Conservation (phyloP, 2,329 filamentous ascomycete genomes). For the Diaporthe eres region DNA sequence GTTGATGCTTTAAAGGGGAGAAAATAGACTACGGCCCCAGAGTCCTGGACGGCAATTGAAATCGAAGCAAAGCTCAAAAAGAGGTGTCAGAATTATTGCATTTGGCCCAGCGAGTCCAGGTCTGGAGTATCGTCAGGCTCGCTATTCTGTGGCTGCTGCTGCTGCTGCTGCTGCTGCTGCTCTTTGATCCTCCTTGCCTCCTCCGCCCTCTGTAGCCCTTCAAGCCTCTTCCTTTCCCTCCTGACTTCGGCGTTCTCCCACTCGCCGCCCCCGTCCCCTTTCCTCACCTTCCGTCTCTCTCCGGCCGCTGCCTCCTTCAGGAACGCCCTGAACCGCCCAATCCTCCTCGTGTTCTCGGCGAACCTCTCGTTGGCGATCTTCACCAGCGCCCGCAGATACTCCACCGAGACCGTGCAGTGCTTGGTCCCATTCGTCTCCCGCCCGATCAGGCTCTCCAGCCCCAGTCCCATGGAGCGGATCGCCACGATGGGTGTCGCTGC, state of each 20-base stretch:
- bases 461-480: slow-evolving; percentile 85
- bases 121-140: slow-evolving; percentile 27
- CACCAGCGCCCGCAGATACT: slow-evolving; percentile 78
- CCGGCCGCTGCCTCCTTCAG: slow-evolving; percentile 53
- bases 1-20: background rate
- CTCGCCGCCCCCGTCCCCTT: slow-evolving; percentile 54
- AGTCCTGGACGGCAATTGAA: background rate
- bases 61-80: background rate
- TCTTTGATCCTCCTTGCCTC: slow-evolving; percentile 60
- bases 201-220: slow-evolving; percentile 69
- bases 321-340: slow-evolving; percentile 72
- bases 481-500: slow-evolving; percentile 80
- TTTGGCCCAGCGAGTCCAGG: slow-evolving; percentile 17
- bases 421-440: slow-evolving; percentile 58
- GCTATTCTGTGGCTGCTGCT: slow-evolving; percentile 32
- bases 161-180: slow-evolving; percentile 47
- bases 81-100: slow-evolving; percentile 9
- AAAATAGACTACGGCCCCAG: background rate
- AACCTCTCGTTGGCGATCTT: slow-evolving; percentile 83
- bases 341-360: slow-evolving; percentile 76
- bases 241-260: slow-evolving; percentile 70
- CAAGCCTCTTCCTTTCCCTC: slow-evolving; percentile 68
- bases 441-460: slow-evolving; percentile 86
- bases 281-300: slow-evolving; percentile 41
- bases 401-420: slow-evolving; percentile 70